Evolutionary conservation across 305 asterid genomes (phyloP), one percentile per base, ranked within the genome.

Genomic region (Rubia tinctorum): DNA sequence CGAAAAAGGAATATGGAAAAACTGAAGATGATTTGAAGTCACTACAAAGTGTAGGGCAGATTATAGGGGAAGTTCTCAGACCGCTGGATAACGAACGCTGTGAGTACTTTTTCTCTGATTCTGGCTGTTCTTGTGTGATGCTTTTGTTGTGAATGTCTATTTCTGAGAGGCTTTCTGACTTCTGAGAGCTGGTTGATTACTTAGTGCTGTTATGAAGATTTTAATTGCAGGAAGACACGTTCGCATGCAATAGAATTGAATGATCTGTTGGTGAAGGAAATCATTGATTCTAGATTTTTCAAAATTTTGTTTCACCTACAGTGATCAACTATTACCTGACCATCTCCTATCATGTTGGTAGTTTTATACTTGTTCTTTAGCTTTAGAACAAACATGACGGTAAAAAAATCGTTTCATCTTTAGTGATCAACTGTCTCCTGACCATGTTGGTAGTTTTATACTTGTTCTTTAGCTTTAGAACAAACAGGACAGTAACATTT

Each of bases 41-140:
- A 25, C 97, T 94, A 76, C 99, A 94, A 84, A 94, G 98, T 75
- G 99, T 94, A 74, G 99, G 99, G 11, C 99, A 92, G 87, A 94
- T 94, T 80, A 90, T 94, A 22, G 99, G 98, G 15, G 99, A 94
- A 85, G 99, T 94, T 76, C 96, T 94, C 44, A 86, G 99, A 82
- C 98, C 99, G 27, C 89, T 94, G 82, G 99, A 94, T 84, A 92
- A 88, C 73, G 99, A 94, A 77, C 96, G 98, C 78, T 86, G 99
- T 94, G 88, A 90, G 83, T 63, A 20, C 61, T 69, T 67, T 72
- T 23, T 12, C 64, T 65, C 68, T 55, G 13, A 30, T 71, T 22
- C 43, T 64, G 55, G 51, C 44, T 71, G 22, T 2, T 71, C 72
- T 69, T 15, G 18, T 60, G 68, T 68, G 13, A 14, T 37, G 4